Evolutionary conservation across 805 yeast genomes (phyloP).

Genomic region (Lipomyces yamadae): DNA sequence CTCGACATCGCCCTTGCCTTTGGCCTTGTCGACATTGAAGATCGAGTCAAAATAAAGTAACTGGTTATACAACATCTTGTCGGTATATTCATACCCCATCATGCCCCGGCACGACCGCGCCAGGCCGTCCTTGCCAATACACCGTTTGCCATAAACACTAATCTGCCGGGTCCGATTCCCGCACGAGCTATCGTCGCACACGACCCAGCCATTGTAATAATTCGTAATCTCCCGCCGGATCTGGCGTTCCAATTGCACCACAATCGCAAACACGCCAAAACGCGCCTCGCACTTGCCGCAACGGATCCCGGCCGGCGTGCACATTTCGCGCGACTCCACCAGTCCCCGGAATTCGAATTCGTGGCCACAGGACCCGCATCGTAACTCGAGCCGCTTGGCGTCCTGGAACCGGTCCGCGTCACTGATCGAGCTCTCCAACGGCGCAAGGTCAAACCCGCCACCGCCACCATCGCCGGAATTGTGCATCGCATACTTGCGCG

Average conservation of each 20-base stretch:
- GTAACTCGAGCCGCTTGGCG: conserved; percentile 58
- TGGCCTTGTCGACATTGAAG: conserved; percentile 82
- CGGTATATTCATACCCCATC: conserved; percentile 76
- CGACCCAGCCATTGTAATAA: conserved; percentile 86
- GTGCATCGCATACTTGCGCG: conserved; percentile 58
- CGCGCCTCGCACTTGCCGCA: conserved; percentile 65
- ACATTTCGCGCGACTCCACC: conserved; percentile 53
- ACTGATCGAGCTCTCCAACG: conserved; percentile 78
- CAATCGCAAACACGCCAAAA: conserved; percentile 60
- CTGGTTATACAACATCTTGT: conserved; percentile 84
- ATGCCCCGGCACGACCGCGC: conserved; percentile 77
- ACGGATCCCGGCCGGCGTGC: conserved; percentile 70
- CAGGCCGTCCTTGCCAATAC: conserved; percentile 68
- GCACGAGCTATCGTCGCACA: conserved; percentile 85
- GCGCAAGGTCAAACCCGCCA: conserved; percentile 53
- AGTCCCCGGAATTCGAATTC: conserved; percentile 77
- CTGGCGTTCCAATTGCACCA: conserved; percentile 74
- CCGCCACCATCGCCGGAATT: conserved; percentile 47
- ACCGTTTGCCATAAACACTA: conserved; percentile 85
- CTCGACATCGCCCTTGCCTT: conserved; percentile 50
- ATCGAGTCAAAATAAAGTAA: conserved; percentile 75
- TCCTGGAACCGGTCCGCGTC: conserved; percentile 83
- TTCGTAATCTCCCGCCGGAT: conserved; percentile 70
- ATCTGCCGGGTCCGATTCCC: conserved; percentile 80
- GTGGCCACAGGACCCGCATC: conserved; percentile 64